A percentile compares a stretch with the other conserved stretches of the same genome.
These are phyloP conservation scores for Lasiosphaeriaceae sp. DNA, from an alignment of 495 filamentous ascomycete genomes.

Conservation along the genomic window DNA sequence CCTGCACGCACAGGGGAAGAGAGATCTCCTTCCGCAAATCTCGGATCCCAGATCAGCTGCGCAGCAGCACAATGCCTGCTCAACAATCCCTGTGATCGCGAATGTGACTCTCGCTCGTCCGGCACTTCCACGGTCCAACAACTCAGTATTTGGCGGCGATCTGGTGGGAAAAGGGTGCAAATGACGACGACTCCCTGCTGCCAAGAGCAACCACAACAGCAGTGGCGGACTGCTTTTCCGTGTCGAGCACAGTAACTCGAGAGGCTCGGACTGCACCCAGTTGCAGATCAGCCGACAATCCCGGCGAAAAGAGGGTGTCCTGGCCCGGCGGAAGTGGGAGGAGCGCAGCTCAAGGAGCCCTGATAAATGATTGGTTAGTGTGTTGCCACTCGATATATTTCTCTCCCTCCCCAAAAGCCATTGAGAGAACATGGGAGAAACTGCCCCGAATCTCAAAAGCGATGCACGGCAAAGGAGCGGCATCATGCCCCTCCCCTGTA, in stretches of 20 bases:
- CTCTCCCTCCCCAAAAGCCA: too few species aligned
- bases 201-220: background rate
- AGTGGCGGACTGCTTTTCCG: too few species aligned
- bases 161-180: too few species aligned
- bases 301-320: constrained; percentile 1
- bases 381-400: background rate
- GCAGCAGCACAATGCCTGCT: constrained; percentile 15
- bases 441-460: too few species aligned
- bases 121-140: constrained; percentile 25
- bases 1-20: constrained; percentile 18
- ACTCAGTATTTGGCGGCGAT: constrained; percentile 15
- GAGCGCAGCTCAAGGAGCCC: constrained; percentile 1
- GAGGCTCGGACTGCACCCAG: background rate
- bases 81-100: constrained; percentile 30
- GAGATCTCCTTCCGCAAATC: constrained; percentile 29
- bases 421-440: too few species aligned
- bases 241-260: background rate
- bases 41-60: constrained; percentile 30
- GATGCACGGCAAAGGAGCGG: too few species aligned
- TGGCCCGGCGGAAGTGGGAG: background rate
- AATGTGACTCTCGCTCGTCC: constrained; percentile 13
- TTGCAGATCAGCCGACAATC: constrained; percentile 13
- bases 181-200: background rate
- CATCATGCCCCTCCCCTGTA: too few species aligned
- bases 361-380: constrained; percentile 10